A percentile compares a stretch with the other conserved stretches of the same genome.
Evolutionary conservation across 2,329 filamentous ascomycete species (phyloP).

Genomic region (Alternaria rosae): DNA sequence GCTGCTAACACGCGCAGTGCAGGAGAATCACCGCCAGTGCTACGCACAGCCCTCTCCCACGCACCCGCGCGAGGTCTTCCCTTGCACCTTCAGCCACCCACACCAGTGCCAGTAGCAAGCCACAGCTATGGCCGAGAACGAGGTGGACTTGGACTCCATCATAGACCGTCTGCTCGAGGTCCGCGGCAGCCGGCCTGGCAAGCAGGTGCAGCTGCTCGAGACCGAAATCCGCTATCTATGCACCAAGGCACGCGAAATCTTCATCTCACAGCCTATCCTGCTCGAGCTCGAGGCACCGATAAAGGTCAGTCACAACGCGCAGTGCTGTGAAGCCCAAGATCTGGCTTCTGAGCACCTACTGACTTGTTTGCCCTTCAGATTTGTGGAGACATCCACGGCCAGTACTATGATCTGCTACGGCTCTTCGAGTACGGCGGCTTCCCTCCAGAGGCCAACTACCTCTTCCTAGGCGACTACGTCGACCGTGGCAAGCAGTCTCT

Average conservation of each 20-base stretch:
- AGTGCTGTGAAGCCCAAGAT: slow-evolving; percentile 6
- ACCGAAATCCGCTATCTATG: slow-evolving; percentile 96
- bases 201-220: slow-evolving; percentile 97
- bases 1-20: slow-evolving; percentile 29
- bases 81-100: slow-evolving; percentile 37
- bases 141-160: slow-evolving; percentile 99
- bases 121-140: slow-evolving; percentile 76
- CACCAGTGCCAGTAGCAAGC: slow-evolving; percentile 43
- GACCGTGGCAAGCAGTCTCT: slow-evolving; percentile 99
- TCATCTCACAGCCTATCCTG: slow-evolving; percentile 98
- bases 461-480: slow-evolving; percentile 98
- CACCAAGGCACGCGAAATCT: slow-evolving; percentile 98
- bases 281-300: slow-evolving; percentile 98
- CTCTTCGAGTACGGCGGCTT: slow-evolving; percentile 99
- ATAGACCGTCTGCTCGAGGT: slow-evolving; percentile 98
- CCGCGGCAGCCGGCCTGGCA: slow-evolving; percentile 94
- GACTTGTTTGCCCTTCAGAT: slow-evolving; percentile 67
- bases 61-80: slow-evolving; percentile 46
- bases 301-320: slow-evolving; percentile 72
- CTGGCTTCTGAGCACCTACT: slow-evolving; percentile 14
- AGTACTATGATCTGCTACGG: slow-evolving; percentile 97
- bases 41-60: slow-evolving; percentile 37
- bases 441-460: slow-evolving; percentile 97
- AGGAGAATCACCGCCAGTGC: slow-evolving; percentile 28
- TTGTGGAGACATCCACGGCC: slow-evolving; percentile 98